Conservation (phyloP, 768 basidiomycete species). For the Lanmaoa pseudosensibilis region DNA sequence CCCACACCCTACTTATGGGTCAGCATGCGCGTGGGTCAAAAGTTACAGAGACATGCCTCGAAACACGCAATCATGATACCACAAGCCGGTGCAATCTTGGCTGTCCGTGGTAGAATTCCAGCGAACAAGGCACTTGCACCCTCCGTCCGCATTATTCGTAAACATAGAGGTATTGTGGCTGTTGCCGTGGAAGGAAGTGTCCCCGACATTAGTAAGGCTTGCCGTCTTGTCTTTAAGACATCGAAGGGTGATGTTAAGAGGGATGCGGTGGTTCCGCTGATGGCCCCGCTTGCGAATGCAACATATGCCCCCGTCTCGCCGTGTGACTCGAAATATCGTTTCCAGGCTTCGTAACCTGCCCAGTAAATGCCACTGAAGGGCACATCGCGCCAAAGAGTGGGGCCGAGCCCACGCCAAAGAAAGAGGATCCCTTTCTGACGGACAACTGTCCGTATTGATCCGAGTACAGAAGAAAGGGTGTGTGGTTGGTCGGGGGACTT, state of each 20-base stretch:
- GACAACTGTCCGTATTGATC: slow-evolving; percentile 59
- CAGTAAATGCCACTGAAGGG: slow-evolving; percentile 98
- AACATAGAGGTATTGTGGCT: slow-evolving; percentile 61
- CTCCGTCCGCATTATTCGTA: slow-evolving; percentile 74
- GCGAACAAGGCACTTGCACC: slow-evolving; percentile 78
- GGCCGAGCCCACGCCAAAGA: slow-evolving; percentile 88
- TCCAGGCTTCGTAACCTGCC: slow-evolving; percentile 90
- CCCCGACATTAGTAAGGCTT: slow-evolving; percentile 73
- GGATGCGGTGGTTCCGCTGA: slow-evolving; percentile 84
- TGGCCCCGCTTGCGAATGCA: slow-evolving; percentile 87
- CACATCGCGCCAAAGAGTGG: slow-evolving; percentile 95
- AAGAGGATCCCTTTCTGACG: slow-evolving; percentile 61
- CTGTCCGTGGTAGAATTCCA: slow-evolving; percentile 83
- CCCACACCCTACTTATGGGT: slow-evolving; percentile 55
- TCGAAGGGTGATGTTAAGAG: slow-evolving; percentile 94
- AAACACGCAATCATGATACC: slow-evolving; percentile 98
- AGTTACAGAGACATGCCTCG: slow-evolving; percentile 55
- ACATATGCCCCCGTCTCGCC: slow-evolving; percentile 61
- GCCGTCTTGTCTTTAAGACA: slow-evolving; percentile 92
- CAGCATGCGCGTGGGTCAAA: slow-evolving; percentile 12
- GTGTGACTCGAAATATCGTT: slow-evolving; percentile 54
- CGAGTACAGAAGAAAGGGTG: slow-evolving; percentile 73
- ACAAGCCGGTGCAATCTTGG: slow-evolving; percentile 96
- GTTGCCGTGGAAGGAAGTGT: slow-evolving; percentile 40
- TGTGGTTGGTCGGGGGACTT: slow-evolving; percentile 66